These are phyloP conservation scores for Ceratobasidium papillatum DNA, from an alignment of 1,284 basidiomycete species.

Conservation along the genomic window DNA sequence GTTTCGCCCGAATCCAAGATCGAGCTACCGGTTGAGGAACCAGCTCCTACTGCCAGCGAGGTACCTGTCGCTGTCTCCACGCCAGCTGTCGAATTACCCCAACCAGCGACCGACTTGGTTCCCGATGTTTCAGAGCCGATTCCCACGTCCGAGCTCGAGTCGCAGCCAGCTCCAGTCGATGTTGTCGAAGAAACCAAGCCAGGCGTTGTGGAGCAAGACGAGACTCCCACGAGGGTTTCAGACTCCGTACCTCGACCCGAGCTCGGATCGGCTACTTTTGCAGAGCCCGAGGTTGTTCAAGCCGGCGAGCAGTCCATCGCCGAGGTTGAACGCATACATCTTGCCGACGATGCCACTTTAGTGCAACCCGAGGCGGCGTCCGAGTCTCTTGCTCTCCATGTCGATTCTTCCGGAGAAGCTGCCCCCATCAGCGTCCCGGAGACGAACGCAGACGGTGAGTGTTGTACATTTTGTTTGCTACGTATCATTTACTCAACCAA, in stretches of 20 bases:
- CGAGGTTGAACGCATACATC: not conserved
- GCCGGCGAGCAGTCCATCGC: not conserved
- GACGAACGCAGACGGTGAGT: too few relatives aligned
- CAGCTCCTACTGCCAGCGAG: not conserved
- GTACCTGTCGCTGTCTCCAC: not conserved
- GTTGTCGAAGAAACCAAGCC: not conserved
- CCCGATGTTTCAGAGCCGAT: not conserved
- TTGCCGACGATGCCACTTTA: too few relatives aligned
- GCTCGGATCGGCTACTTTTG: not conserved
- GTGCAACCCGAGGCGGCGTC: too few relatives aligned
- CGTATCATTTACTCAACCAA: too few relatives aligned
- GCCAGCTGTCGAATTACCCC: not conserved
- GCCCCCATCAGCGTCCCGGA: too few relatives aligned
- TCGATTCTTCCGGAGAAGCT: too few relatives aligned
- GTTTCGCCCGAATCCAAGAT: not conserved
- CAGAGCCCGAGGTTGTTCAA: not conserved
- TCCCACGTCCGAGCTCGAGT: not conserved
- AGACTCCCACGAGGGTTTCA: not conserved
- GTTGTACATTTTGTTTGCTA: too few relatives aligned
- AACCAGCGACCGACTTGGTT: not conserved
- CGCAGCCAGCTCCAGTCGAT: not conserved
- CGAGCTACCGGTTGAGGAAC: not conserved
- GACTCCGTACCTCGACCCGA: conserved; percentile 5
- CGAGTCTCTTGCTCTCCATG: too few relatives aligned
- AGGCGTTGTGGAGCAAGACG: not conserved